These are phyloP conservation scores for Hyaloscypha bicolor DNA, from an alignment of 495 filamentous ascomycete species.

Conservation along the genomic window DNA sequence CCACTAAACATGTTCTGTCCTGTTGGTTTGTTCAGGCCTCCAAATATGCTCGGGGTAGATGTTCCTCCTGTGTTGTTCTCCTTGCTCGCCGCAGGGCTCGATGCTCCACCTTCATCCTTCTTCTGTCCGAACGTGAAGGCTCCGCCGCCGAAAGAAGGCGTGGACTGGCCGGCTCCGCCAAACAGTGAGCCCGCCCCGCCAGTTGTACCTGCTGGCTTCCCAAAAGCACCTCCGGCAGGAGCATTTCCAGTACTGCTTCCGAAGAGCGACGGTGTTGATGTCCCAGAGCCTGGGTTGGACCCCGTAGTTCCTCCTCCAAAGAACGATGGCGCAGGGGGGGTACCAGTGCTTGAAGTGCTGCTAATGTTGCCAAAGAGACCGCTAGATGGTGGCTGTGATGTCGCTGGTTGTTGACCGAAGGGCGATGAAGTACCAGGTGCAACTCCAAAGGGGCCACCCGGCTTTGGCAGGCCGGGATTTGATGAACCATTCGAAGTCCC, in stretches of 20 bases:
- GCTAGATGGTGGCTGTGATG: conserved; percentile 19
- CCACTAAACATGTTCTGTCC: conserved; percentile 34
- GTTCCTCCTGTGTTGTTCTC: conserved; percentile 12
- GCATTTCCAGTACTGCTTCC: conserved; percentile 27
- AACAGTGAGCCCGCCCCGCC: conserved; percentile 10
- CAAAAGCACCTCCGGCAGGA: conserved; percentile 21
- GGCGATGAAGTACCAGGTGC: conserved; percentile 24
- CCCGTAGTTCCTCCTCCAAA: conserved; percentile 33
- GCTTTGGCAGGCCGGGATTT: conserved; percentile 36
- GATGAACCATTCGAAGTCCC: conserved; percentile 22
- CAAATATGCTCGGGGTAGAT: conserved; percentile 10
- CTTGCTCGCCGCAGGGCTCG: conserved; percentile 11
- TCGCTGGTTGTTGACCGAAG: conserved; percentile 26
- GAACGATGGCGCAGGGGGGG: conserved; percentile 43
- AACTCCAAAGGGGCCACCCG: conserved; percentile 49
- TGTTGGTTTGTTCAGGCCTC: conserved; percentile 15
- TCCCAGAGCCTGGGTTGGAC: conserved; percentile 29
- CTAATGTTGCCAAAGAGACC: conserved; percentile 37
- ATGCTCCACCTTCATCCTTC: conserved; percentile 12
- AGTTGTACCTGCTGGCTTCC: conserved; percentile 5
- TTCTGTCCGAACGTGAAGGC: conserved; percentile 30
- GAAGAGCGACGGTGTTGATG: conserved; percentile 28
- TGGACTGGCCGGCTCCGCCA: background rate
- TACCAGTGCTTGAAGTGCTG: background rate
- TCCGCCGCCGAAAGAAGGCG: conserved; percentile 11